Evolutionary conservation across 345 rosid genomes (phyloP), one percentile per base, ranked within the genome.

Genomic region (Geranium rotundifolium): DNA sequence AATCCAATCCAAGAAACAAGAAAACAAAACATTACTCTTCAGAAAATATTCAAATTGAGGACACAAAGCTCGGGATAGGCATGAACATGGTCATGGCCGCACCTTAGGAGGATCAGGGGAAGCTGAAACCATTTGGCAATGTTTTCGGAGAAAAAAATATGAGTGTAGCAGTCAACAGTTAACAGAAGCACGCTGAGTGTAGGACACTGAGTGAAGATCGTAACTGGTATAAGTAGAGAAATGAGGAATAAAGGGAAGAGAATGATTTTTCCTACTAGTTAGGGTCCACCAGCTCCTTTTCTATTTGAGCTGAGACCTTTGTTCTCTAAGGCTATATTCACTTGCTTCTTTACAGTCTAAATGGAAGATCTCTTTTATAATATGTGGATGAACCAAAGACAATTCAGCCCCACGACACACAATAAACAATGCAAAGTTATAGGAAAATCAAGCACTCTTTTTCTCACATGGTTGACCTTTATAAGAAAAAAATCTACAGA

Each of bases 171-270:
- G n/a, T 50, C 31, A 63, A 20, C 18, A 29, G 68, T 19, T 39
- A 54, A 57, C 27, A 54, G 57, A 54, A 19, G 52, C 52, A 59
- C 49, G 56, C 14, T 65, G 39, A 65, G 29, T 56, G 59, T 30
- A 68, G 60, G 71, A 34, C 41, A 9, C 17, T 34, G 17, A 29
- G n/a, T 19, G 19, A 59, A 59, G 62, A n/a, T 27, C 17, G 29
- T 59, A 12, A 27, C 18, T 59, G 0, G 41, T 59, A 27, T 29
- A 59, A 15, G 41, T 59, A 27, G 29, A 29, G 19, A 57, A 20
- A 57, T 19, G 19, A 0, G 19, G 5, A 20, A 59, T 20, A 20
- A 14, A 23, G 60, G 37, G 23, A 39, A 18, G 58, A 56, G 61
- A 54, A 15, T 13, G 49, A 34, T 7, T 46, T 46, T 46, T 46